phyloP scores from a whole-genome alignment of 2,329 filamentous ascomycete species.

The Cladophialophora immunda region DNA sequence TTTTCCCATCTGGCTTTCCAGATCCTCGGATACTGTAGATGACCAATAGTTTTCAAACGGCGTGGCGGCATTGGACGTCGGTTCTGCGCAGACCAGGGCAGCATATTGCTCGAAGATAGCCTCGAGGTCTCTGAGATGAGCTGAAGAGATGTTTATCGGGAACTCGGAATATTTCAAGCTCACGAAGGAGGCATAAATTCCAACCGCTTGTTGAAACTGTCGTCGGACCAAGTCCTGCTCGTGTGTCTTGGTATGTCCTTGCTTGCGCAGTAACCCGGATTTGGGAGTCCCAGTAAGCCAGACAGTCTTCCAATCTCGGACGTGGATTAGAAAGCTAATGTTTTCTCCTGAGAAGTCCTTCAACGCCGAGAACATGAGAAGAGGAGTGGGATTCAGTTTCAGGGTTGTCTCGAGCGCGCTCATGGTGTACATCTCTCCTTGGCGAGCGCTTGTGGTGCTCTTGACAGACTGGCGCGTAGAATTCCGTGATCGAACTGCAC shows the following conservation, averaged over 20 bases:
- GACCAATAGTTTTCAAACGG: conserved; percentile 46
- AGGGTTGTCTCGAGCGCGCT: conserved; percentile 69
- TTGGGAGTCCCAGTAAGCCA: conserved; percentile 40
- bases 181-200: conserved; percentile 70
- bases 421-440: conserved; percentile 65
- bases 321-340: conserved; percentile 69
- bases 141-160: conserved; percentile 71
- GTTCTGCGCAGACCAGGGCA: conserved; percentile 51
- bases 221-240: conserved; percentile 53
- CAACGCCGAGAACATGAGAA: conserved; percentile 71
- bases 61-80: conserved; percentile 50
- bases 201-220: conserved; percentile 66
- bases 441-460: conserved; percentile 47
- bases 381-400: conserved; percentile 63
- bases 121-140: conserved; percentile 64
- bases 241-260: conserved; percentile 37
- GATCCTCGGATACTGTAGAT: conserved; percentile 41
- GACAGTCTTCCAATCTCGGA: conserved; percentile 64
- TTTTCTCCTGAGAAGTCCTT: conserved; percentile 77
- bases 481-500: conserved; percentile 41
- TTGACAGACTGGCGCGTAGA: conserved; percentile 49
- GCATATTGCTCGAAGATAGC: conserved; percentile 65
- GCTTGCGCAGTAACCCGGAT: conserved; percentile 34
- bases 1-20: conserved; percentile 37
- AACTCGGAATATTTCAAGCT: conserved; percentile 70